phyloP scores from a whole-genome alignment of 1,284 basidiomycete species.

The Naganishia sp. region DNA sequence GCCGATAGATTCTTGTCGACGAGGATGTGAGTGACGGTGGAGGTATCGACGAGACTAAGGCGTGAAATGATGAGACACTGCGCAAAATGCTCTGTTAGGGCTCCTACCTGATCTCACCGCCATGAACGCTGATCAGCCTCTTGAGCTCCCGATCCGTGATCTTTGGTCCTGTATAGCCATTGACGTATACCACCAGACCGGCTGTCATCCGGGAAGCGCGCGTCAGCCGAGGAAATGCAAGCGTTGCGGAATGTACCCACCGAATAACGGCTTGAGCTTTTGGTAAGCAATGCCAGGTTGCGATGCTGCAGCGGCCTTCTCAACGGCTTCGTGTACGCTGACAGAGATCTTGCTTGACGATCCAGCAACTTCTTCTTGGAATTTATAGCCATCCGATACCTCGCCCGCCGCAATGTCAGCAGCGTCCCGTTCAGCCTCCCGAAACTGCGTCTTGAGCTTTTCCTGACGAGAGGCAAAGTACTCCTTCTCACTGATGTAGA shows the following conservation, averaged over 20 bases:
- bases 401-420: too few species aligned
- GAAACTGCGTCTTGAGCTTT: conserved; percentile 21
- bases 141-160: conserved; percentile 52
- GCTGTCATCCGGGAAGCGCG: conserved; percentile 21
- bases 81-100: neutral
- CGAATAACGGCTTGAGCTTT: too few species aligned
- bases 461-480: conserved; percentile 9
- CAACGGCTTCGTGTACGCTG: too few species aligned
- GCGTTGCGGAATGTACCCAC: neutral
- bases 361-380: too few species aligned
- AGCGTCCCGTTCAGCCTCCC: too few species aligned
- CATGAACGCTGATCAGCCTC: conserved; percentile 49
- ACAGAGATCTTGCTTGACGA: too few species aligned
- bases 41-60: conserved; percentile 5
- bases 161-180: conserved; percentile 49
- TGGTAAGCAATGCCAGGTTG: too few species aligned
- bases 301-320: too few species aligned
- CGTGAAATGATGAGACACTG: neutral
- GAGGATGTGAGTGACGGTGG: conserved; percentile 46
- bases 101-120: conserved; percentile 46
- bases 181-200: conserved; percentile 51
- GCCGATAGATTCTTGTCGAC: conserved; percentile 46
- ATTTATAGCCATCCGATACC: too few species aligned
- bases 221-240: neutral
- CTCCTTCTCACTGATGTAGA: conserved; percentile 13